phyloP scores from a whole-genome alignment of 2,329 filamentous ascomycete genomes.

The Fusarium siculi region DNA sequence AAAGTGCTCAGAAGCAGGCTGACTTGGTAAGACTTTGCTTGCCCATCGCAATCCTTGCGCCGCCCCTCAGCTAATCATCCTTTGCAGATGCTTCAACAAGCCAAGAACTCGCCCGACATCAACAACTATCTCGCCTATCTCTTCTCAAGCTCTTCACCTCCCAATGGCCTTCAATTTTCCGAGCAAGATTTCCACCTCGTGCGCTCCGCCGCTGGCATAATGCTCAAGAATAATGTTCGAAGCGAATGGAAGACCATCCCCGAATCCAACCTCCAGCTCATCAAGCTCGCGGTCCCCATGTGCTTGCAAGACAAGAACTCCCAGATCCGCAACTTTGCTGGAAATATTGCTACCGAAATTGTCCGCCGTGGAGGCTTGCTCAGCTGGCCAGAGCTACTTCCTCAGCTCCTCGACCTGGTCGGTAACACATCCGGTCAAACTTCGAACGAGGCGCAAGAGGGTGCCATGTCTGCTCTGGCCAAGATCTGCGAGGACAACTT shows the following conservation, averaged over 20 bases:
- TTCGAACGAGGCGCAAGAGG: slow-evolving; percentile 82
- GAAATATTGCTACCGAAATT: slow-evolving; percentile 93
- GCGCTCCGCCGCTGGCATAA: slow-evolving; percentile 87
- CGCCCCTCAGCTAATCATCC: slow-evolving; percentile 34
- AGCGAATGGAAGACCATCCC: slow-evolving; percentile 80
- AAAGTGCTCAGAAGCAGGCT: slow-evolving; percentile 85
- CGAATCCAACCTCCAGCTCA: slow-evolving; percentile 76
- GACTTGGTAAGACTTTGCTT: slow-evolving; percentile 72
- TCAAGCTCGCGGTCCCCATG: slow-evolving; percentile 81
- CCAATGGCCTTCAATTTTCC: slow-evolving; percentile 69
- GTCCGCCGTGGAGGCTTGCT: slow-evolving; percentile 85
- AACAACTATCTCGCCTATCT: slow-evolving; percentile 97
- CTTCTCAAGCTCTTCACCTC: slow-evolving; percentile 76
- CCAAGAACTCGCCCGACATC: slow-evolving; percentile 88
- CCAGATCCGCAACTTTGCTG: slow-evolving; percentile 88
- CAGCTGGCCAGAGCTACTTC: slow-evolving; percentile 90
- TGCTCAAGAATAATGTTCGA: slow-evolving; percentile 94
- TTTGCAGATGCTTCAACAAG: slow-evolving; percentile 88
- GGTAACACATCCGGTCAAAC: slow-evolving; percentile 76
- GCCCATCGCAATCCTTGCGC: slow-evolving; percentile 22
- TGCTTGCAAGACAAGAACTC: slow-evolving; percentile 83
- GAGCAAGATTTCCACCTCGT: slow-evolving; percentile 76
- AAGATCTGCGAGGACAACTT: slow-evolving; percentile 98
- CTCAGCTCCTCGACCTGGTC: slow-evolving; percentile 82
- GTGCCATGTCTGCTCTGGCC: slow-evolving; percentile 89